phyloP scores from a whole-genome alignment of 768 basidiomycete genomes.

The Psilocybe tampanensis region DNA sequence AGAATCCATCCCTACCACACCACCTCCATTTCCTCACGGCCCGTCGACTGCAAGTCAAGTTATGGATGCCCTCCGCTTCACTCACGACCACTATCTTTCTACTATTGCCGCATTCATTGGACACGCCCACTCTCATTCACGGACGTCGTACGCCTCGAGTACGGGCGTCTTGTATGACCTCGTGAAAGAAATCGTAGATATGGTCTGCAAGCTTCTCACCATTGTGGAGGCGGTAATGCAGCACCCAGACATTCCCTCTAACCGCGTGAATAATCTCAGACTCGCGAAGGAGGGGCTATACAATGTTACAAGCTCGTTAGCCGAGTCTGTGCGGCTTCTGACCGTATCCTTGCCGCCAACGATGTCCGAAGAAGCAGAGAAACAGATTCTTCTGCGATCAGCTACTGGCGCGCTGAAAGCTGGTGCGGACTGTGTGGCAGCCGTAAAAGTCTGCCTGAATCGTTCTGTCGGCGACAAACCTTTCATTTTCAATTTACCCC shows the following conservation, averaged over 20 bases:
- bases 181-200: slow-evolving; percentile 92
- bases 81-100: slow-evolving; percentile 89
- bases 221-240: slow-evolving; percentile 88
- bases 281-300: slow-evolving; percentile 82
- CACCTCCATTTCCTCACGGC: slow-evolving; percentile 70
- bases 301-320: slow-evolving; percentile 81
- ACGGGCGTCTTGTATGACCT: slow-evolving; percentile 95
- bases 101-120: slow-evolving; percentile 98
- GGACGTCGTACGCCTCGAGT: slow-evolving; percentile 87
- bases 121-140: slow-evolving; percentile 92
- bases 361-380: slow-evolving; percentile 81
- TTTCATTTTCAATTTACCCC: slow-evolving; percentile 67
- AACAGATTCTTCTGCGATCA: slow-evolving; percentile 73
- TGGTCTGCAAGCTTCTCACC: slow-evolving; percentile 87
- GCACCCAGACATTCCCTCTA: slow-evolving; percentile 67
- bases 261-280: slow-evolving; percentile 67
- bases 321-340: slow-evolving; percentile 83
- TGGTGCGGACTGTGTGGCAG: slow-evolving; percentile 85
- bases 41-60: slow-evolving; percentile 70
- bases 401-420: slow-evolving; percentile 88
- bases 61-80: slow-evolving; percentile 74
- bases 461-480: slow-evolving; percentile 62
- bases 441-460: slow-evolving; percentile 81
- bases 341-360: slow-evolving; percentile 50
- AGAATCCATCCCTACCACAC: slow-evolving; percentile 48